phyloP scores from a whole-genome alignment of 495 filamentous ascomycete genomes.

The Saxispiralis lemnorum region DNA sequence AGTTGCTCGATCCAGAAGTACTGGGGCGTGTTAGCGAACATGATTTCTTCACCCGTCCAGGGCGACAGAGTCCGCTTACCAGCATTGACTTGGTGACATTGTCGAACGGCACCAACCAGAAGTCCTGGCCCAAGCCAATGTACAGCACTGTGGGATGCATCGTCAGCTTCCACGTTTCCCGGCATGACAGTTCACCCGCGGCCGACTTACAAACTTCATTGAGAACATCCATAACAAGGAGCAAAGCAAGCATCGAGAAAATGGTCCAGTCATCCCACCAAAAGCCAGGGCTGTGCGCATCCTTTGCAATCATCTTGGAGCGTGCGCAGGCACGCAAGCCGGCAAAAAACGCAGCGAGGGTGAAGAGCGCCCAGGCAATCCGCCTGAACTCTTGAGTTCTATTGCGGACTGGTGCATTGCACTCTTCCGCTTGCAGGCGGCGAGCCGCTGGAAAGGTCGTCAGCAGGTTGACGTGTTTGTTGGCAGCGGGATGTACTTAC shows the following conservation, averaged over 20 bases:
- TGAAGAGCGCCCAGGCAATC: not conserved
- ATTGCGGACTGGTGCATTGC: not conserved
- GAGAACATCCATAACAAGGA: not conserved
- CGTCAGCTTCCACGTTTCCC: not conserved
- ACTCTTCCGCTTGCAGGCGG: not conserved
- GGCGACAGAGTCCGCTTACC: not conserved
- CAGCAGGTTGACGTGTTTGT: too few species aligned
- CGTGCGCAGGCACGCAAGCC: not conserved
- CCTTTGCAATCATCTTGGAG: not conserved
- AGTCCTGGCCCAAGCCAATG: not conserved
- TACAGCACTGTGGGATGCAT: not conserved
- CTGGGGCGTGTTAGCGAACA: not conserved
- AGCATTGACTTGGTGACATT: not conserved
- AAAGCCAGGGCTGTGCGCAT: not conserved
- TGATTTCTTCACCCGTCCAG: not conserved
- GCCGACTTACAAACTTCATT: slow-evolving; percentile 3
- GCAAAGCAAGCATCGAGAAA: not conserved
- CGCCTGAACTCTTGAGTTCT: not conserved
- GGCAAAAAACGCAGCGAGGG: not conserved
- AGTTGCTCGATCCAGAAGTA: slow-evolving; percentile 5
- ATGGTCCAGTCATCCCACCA: slow-evolving; percentile 8
- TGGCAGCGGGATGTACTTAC: too few species aligned
- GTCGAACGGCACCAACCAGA: not conserved
- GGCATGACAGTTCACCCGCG: not conserved
- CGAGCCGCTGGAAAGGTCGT: not conserved